Evolutionary conservation across 805 yeast genomes (phyloP), one percentile per base, ranked within the genome.

Genomic region (Hanseniaspora singularis): DNA sequence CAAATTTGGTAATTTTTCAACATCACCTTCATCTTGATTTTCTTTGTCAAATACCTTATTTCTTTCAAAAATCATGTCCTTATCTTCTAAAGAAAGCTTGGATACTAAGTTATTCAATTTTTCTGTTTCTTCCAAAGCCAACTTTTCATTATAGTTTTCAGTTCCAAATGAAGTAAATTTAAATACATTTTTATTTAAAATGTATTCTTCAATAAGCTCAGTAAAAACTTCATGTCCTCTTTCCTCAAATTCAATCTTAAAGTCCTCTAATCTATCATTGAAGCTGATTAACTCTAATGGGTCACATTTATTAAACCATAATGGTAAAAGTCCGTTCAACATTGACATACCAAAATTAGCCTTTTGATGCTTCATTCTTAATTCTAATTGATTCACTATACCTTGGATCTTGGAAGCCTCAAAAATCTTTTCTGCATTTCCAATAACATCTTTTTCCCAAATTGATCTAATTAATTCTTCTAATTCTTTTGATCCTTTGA

Each of bases 291-390:
- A 55, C 11, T 76, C 72, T 53, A 89, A 67, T 1, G 94, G 94
- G 61, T 85, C 84, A n/a, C 75, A 72, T 19, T 74, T 76, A 59
- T 86, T 86, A 43, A 82, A 79, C 84, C 96, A 87, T 9, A 85
- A 77, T 8, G 95, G 84, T n/a, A 84, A 73, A 8, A 92, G 52
- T 1, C 85, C 72, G 58, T 76, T 76, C 28, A 89, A 67, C 39
- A 89, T 60, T 31, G 77, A 77, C 67, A 92, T 66, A 10, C 98
- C 98, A 66, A 86, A 92, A 51, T 84, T 83, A 0, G 97, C 79
- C 54, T 81, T 87, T 52, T 87, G 94, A 54, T 86, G 88, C 55
- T 85, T 85, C 59, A 85, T 79, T 30, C 77, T 64, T 26, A 92
- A 64, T 60, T 92, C 98, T 30, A 87, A 64, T 60, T 88, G 97